These are phyloP conservation scores for Claviceps fusiformis DNA, from an alignment of 2,329 filamentous ascomycete species.

Conservation along the genomic window DNA sequence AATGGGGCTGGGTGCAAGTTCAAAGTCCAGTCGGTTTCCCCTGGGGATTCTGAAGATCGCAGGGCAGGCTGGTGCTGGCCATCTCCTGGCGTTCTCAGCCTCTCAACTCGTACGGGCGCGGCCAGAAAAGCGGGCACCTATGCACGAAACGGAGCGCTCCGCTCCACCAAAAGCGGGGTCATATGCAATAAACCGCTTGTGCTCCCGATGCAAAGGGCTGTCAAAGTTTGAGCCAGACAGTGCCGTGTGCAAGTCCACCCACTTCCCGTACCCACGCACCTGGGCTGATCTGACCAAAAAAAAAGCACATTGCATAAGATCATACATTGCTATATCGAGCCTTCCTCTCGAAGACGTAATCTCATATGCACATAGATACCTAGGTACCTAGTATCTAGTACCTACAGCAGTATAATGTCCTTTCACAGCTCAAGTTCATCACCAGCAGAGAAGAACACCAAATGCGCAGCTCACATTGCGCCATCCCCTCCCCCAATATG, in stretches of 20 bases:
- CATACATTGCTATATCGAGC: not conserved
- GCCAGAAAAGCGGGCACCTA: not conserved
- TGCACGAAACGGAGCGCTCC: not conserved
- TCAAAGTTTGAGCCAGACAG: not conserved
- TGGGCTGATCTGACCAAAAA: not conserved
- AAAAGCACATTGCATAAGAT: not conserved
- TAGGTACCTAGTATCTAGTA: too few relatives aligned
- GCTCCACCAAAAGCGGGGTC: not conserved
- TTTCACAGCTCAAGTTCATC: too few relatives aligned
- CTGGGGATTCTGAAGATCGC: not conserved
- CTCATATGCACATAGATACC: not conserved
- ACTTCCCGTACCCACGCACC: not conserved
- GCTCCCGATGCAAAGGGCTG: not conserved
- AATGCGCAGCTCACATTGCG: too few relatives aligned
- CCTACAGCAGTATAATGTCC: too few relatives aligned
- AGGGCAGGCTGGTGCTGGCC: not conserved
- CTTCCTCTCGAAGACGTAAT: too few relatives aligned
- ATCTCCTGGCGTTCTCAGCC: not conserved
- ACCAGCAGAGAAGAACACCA: too few relatives aligned
- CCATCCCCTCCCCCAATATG: too few relatives aligned
- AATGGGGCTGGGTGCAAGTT: too few relatives aligned
- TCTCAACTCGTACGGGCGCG: slow-evolving; percentile 7
- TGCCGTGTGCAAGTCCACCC: not conserved
- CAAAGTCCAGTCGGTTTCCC: too few relatives aligned
- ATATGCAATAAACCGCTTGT: slow-evolving; percentile 1